phyloP scores from a whole-genome alignment of 2,329 filamentous ascomycete species.

The Nemania diffusa region DNA sequence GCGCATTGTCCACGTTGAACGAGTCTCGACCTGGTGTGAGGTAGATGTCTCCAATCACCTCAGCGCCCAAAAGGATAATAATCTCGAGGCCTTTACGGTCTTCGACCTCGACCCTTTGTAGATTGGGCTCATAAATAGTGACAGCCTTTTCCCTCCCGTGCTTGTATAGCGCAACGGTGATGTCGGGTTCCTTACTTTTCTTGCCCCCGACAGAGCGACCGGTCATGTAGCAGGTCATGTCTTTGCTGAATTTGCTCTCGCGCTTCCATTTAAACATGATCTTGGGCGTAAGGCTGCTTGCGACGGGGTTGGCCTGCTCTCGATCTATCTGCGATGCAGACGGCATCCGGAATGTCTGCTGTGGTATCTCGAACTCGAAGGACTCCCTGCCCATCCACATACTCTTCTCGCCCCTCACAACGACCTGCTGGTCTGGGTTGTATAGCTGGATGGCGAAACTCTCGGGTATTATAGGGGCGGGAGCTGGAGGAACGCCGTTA shows the following conservation, averaged over 20 bases:
- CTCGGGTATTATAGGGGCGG: slow-evolving; percentile 78
- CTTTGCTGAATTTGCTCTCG: slow-evolving; percentile 85
- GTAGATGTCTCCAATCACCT: slow-evolving; percentile 73
- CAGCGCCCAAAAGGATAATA: slow-evolving; percentile 72
- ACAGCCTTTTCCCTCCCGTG: slow-evolving; percentile 71
- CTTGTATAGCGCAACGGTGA: slow-evolving; percentile 89
- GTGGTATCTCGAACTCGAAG: slow-evolving; percentile 94
- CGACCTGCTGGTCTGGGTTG: slow-evolving; percentile 87
- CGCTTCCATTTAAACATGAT: slow-evolving; percentile 89
- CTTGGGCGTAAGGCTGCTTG: slow-evolving; percentile 71
- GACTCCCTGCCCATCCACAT: slow-evolving; percentile 82
- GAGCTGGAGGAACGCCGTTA: slow-evolving; percentile 71
- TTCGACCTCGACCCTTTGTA: slow-evolving; percentile 89
- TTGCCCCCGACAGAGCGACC: slow-evolving; percentile 79
- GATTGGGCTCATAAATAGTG: slow-evolving; percentile 92
- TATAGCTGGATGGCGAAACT: slow-evolving; percentile 89
- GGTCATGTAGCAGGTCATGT: slow-evolving; percentile 87
- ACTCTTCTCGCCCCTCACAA: slow-evolving; percentile 75
- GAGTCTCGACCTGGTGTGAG: slow-evolving; percentile 73
- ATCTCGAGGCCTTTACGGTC: slow-evolving; percentile 94
- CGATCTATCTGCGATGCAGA: slow-evolving; percentile 82
- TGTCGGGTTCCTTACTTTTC: slow-evolving; percentile 92
- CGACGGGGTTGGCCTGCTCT: slow-evolving; percentile 69
- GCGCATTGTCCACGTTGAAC: slow-evolving; percentile 75
- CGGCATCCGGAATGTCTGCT: slow-evolving; percentile 83